Evolutionary conservation across 2,329 filamentous ascomycete genomes (phyloP).

Genomic region (Mariannaea sp.): DNA sequence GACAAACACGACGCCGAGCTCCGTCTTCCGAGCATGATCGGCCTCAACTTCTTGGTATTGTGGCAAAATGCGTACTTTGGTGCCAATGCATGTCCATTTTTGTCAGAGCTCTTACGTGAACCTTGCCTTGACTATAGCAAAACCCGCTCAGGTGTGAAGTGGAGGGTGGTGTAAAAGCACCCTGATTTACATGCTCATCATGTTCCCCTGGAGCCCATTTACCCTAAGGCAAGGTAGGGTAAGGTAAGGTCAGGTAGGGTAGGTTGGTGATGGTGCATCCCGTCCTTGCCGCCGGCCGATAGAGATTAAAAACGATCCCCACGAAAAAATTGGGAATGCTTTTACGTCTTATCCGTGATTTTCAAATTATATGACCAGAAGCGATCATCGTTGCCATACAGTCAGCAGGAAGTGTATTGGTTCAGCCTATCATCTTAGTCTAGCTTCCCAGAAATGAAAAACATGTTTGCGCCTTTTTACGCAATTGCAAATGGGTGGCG

Average conservation of each 20-base stretch:
- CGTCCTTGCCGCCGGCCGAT: constrained; percentile 6
- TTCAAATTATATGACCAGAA: constrained; percentile 3
- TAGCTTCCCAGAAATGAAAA: constrained; percentile 25
- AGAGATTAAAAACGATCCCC: neutral
- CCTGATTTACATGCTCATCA: too few species aligned
- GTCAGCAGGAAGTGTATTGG: constrained; percentile 12
- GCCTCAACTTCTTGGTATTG: constrained; percentile 13
- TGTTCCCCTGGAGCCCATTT: too few species aligned
- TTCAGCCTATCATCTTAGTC: constrained; percentile 11
- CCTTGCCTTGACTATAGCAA: neutral
- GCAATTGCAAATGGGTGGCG: constrained; percentile 31
- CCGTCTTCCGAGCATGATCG: neutral
- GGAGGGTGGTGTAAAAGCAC: too few species aligned
- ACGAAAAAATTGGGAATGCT: constrained; percentile 4
- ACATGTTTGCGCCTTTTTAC: constrained; percentile 41
- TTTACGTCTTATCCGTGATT: constrained; percentile 19
- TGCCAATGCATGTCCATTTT: neutral
- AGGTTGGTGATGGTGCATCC: too few species aligned
- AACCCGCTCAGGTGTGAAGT: neutral
- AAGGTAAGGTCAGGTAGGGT: too few species aligned
- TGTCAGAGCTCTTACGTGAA: constrained; percentile 20
- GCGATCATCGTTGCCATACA: neutral
- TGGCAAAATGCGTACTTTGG: neutral
- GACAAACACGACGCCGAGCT: neutral
- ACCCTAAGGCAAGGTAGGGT: too few species aligned